Conservation (phyloP, 1,139 yeast species). For the Pichia sp. region DNA sequence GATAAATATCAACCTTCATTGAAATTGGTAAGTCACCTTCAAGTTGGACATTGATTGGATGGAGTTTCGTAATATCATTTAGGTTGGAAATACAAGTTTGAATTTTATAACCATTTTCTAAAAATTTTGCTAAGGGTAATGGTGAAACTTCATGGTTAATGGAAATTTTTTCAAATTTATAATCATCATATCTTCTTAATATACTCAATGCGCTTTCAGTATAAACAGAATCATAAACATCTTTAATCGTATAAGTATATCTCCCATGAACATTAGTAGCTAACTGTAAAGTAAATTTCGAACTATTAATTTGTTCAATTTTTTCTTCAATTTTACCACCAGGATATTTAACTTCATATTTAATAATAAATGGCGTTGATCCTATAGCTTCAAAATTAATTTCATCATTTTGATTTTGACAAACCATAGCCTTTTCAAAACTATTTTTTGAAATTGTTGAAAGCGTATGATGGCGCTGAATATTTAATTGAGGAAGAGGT, state of each 20-base stretch:
- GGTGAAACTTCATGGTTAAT: slow-evolving; percentile 57
- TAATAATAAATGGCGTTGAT: slow-evolving; percentile 64
- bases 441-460: neutral
- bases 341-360: slow-evolving; percentile 62
- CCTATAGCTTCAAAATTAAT: slow-evolving; percentile 52
- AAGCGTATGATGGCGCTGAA: slow-evolving; percentile 14
- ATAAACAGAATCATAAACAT: slow-evolving; percentile 64
- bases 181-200: slow-evolving; percentile 22
- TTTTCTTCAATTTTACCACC: slow-evolving; percentile 39
- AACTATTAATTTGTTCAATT: slow-evolving; percentile 46
- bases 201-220: slow-evolving; percentile 38
- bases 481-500: slow-evolving; percentile 48
- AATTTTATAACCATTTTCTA: slow-evolving; percentile 16
- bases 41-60: slow-evolving; percentile 49
- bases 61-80: slow-evolving; percentile 29
- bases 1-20: slow-evolving; percentile 23
- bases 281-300: slow-evolving; percentile 36
- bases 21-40: slow-evolving; percentile 60
- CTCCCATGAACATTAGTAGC: slow-evolving; percentile 39
- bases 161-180: slow-evolving; percentile 33
- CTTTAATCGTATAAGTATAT: slow-evolving; percentile 55
- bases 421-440: slow-evolving; percentile 16
- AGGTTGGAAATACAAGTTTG: slow-evolving; percentile 57
- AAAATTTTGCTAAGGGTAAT: slow-evolving; percentile 46
- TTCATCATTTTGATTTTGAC: slow-evolving; percentile 22